A percentile compares a stretch with the other conserved stretches of the same genome.
Conservation (phyloP, 352 stramenopile species). For the Pythium monospermum region DNA sequence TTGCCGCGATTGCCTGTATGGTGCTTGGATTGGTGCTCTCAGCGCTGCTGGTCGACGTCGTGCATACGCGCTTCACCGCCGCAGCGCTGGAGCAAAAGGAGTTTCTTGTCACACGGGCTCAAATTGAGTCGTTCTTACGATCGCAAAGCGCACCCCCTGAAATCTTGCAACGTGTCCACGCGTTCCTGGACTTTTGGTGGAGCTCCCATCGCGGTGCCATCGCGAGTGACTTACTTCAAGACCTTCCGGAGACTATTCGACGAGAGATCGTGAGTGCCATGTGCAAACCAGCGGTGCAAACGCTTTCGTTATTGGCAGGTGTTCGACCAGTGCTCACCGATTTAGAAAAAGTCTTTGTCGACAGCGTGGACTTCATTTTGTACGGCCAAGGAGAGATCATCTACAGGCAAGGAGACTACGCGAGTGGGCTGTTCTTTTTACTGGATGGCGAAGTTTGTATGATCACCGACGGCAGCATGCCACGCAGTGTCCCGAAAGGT, state of each 20-base stretch:
- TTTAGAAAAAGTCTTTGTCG: slow-evolving; percentile 40
- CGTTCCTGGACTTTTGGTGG: slow-evolving; percentile 73
- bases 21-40: slow-evolving; percentile 36
- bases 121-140: slow-evolving; percentile 49
- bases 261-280: slow-evolving; percentile 47
- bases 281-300: slow-evolving; percentile 42
- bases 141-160: slow-evolving; percentile 34
- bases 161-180: slow-evolving; percentile 47
- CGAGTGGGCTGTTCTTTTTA: slow-evolving; percentile 53
- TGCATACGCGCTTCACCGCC: slow-evolving; percentile 44
- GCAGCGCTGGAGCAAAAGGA: slow-evolving; percentile 57
- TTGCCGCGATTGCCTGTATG: slow-evolving; percentile 36
- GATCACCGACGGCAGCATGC: slow-evolving; percentile 27
- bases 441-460: slow-evolving; percentile 51
- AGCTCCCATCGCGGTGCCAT: slow-evolving; percentile 49
- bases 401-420: slow-evolving; percentile 54
- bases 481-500: slow-evolving; percentile 33
- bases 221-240: slow-evolving; percentile 37
- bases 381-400: slow-evolving; percentile 64
- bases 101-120: slow-evolving; percentile 43
- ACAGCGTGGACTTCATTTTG: slow-evolving; percentile 46
- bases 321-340: slow-evolving; percentile 32
- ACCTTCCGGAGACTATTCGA: slow-evolving; percentile 49
- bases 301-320: slow-evolving; percentile 29
- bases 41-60: slow-evolving; percentile 37